Conservation (phyloP, 495 filamentous ascomycete genomes). For the Poronia punctata region DNA sequence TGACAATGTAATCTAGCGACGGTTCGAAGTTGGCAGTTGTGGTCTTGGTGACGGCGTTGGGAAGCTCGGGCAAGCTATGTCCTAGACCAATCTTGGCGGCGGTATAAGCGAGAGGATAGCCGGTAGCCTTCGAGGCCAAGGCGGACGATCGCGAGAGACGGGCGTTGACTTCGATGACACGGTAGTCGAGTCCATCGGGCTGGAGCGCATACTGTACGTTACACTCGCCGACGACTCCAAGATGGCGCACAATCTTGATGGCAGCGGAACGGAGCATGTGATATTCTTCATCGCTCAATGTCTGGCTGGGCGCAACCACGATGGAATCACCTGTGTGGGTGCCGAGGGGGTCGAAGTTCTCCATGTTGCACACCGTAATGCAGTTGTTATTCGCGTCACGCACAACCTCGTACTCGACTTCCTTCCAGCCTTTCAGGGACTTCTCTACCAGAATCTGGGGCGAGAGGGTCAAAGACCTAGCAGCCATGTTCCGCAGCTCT, state of each 20-base stretch:
- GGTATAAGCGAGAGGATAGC: conserved; percentile 93
- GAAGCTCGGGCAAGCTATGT: conserved; percentile 87
- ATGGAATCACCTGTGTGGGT: conserved; percentile 97
- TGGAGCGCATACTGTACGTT: conserved; percentile 97
- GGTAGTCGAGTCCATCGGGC: conserved; percentile 89
- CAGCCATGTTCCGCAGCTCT: conserved; percentile 86
- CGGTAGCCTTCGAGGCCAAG: conserved; percentile 94
- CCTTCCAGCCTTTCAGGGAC: conserved; percentile 99
- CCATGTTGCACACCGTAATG: conserved; percentile 99
- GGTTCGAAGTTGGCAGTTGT: conserved; percentile 99
- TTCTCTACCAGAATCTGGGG: conserved; percentile 98
- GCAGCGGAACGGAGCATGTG: conserved; percentile 97
- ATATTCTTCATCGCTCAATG: conserved; percentile 93
- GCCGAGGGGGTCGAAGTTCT: conserved; percentile 96
- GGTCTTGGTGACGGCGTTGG: conserved; percentile 96
- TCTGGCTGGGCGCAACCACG: conserved; percentile 92
- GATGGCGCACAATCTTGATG: conserved; percentile 91
- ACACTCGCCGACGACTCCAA: conserved; percentile 94
- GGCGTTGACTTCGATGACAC: conserved; percentile 97
- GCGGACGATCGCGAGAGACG: conserved; percentile 95
- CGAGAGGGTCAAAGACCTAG: conserved; percentile 87
- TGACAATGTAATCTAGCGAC: conserved; percentile 93
- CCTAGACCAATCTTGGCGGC: conserved; percentile 96
- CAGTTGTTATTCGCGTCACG: conserved; percentile 93
- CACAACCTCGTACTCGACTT: conserved; percentile 96